A percentile compares a stretch with the other conserved stretches of the same genome.
Conservation (phyloP, 2,329 filamentous ascomycete genomes). For the Ceratocystis diversiconidia region DNA sequence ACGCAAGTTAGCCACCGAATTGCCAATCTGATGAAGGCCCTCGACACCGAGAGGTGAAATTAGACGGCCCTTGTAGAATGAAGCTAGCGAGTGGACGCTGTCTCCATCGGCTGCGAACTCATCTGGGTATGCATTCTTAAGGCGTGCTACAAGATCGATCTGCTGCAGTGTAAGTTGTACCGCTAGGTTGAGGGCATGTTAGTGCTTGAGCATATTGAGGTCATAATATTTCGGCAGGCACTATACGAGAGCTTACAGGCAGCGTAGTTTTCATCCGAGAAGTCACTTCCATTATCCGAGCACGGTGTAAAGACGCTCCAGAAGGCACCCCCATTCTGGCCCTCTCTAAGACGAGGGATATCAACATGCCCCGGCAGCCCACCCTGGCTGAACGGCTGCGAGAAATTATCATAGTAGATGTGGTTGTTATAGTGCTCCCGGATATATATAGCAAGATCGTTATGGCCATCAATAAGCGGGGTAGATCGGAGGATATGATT, state of each 20-base stretch:
- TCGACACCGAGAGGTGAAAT: conserved; percentile 72
- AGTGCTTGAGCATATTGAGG: neutral
- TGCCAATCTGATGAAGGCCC: conserved; percentile 87
- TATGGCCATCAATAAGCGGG: conserved; percentile 57
- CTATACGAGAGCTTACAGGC: conserved; percentile 34
- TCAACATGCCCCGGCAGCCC: conserved; percentile 60
- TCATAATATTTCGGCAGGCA: neutral
- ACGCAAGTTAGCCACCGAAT: conserved; percentile 61
- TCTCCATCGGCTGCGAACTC: conserved; percentile 53
- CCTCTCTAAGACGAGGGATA: conserved; percentile 56
- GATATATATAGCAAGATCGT: conserved; percentile 69
- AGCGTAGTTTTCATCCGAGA: conserved; percentile 57
- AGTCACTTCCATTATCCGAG: conserved; percentile 56
- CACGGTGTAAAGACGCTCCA: conserved; percentile 81
- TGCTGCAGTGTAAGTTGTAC: conserved; percentile 58
- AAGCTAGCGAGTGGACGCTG: conserved; percentile 45
- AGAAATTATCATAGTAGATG: conserved; percentile 62
- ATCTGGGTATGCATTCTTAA: conserved; percentile 48
- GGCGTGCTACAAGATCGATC: conserved; percentile 56
- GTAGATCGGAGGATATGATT: conserved; percentile 13
- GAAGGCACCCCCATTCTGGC: conserved; percentile 71
- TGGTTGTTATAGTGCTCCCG: conserved; percentile 56
- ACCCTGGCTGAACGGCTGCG: conserved; percentile 57
- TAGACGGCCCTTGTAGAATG: conserved; percentile 47
- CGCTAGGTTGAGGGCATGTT: conserved; percentile 27